A percentile compares a stretch with the other conserved stretches of the same genome.
Evolutionary conservation across 169 alveolate genomes (phyloP).

Genomic region (Plasmodium gonderi): DNA sequence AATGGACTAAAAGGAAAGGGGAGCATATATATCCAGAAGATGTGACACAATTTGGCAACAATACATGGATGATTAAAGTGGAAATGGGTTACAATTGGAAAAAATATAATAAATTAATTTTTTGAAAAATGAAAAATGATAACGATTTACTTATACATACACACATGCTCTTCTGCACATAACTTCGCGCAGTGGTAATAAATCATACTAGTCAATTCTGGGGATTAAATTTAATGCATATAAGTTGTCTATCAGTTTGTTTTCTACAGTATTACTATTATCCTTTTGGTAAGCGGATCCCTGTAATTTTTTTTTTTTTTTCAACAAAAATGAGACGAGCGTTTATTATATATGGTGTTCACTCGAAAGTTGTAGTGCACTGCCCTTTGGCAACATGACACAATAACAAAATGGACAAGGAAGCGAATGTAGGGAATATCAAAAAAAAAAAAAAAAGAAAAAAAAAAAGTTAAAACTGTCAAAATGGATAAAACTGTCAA

Average conservation of each 20-base stretch:
- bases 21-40: neutral
- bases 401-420: neutral
- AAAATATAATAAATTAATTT: too few relatives aligned
- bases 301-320: conserved; percentile 17
- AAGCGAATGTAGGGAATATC: neutral
- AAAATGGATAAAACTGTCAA: too few relatives aligned
- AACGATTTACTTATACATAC: neutral
- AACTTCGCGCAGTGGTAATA: neutral
- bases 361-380: neutral
- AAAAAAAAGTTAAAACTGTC: too few relatives aligned
- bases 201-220: neutral
- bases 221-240: conserved; percentile 18
- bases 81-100: too few relatives aligned
- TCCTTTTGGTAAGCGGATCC: conserved; percentile 73
- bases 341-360: neutral
- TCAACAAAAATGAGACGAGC: neutral
- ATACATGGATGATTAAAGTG: too few relatives aligned
- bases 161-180: neutral
- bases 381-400: neutral
- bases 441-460: too few relatives aligned
- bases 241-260: conserved; percentile 28
- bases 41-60: neutral
- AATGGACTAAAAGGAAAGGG: conserved; percentile 9
- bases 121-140: too few relatives aligned
- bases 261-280: conserved; percentile 59